Evolutionary conservation across 495 filamentous ascomycete species (phyloP).

Genomic region (Cairneyella variabilis): DNA sequence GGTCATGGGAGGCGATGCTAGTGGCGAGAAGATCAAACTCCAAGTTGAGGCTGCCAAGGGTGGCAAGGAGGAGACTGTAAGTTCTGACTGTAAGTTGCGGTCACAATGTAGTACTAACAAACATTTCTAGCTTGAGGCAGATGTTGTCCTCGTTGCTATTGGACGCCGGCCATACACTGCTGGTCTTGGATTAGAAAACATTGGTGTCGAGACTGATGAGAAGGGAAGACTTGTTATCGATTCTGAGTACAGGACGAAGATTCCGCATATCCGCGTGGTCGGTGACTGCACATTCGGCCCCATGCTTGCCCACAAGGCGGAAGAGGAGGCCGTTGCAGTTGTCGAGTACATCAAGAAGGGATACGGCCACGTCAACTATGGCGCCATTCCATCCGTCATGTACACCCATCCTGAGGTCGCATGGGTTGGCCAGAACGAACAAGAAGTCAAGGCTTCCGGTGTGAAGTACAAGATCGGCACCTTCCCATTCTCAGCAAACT

Average conservation of each 20-base stretch:
- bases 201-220: slow-evolving; percentile 92
- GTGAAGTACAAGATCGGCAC: slow-evolving; percentile 86
- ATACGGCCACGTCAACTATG: slow-evolving; percentile 98
- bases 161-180: slow-evolving; percentile 92
- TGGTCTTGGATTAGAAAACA: slow-evolving; percentile 87
- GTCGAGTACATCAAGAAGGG: slow-evolving; percentile 97
- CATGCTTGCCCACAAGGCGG: slow-evolving; percentile 99
- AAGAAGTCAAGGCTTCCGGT: slow-evolving; percentile 84
- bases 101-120: slow-evolving; percentile 18
- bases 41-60: slow-evolving; percentile 91
- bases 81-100: slow-evolving; percentile 24
- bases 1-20: slow-evolving; percentile 80
- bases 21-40: slow-evolving; percentile 69
- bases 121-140: slow-evolving; percentile 72
- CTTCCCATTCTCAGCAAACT: slow-evolving; percentile 98
- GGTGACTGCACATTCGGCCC: slow-evolving; percentile 97
- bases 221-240: slow-evolving; percentile 93
- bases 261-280: slow-evolving; percentile 93
- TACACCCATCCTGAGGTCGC: slow-evolving; percentile 98
- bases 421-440: slow-evolving; percentile 98
- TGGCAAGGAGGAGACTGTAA: slow-evolving; percentile 85
- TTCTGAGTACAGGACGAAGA: slow-evolving; percentile 95
- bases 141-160: slow-evolving; percentile 96
- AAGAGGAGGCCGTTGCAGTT: slow-evolving; percentile 93
- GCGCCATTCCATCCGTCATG: slow-evolving; percentile 96